Conservation (phyloP, 1,284 basidiomycete species). For the Boletus sp. region DNA sequence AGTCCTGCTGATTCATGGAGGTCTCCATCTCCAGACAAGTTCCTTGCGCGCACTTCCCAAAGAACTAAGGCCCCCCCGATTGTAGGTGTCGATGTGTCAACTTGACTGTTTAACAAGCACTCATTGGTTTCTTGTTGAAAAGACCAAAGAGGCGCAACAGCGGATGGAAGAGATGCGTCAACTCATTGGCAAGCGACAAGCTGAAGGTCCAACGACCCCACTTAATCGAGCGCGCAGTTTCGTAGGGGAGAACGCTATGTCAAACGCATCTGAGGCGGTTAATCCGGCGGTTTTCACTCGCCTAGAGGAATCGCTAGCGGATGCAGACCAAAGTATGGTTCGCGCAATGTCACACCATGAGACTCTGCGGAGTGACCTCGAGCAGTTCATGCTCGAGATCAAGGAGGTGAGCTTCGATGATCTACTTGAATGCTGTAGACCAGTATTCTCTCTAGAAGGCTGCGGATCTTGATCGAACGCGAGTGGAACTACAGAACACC, state of each 20-base stretch:
- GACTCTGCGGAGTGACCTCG: slow-evolving; percentile 48
- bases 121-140: slow-evolving; percentile 29
- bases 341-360: slow-evolving; percentile 55
- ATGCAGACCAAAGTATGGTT: slow-evolving; percentile 56
- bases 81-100: slow-evolving; percentile 35
- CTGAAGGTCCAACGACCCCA: slow-evolving; percentile 43
- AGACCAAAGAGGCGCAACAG: slow-evolving; percentile 71
- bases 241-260: slow-evolving; percentile 23
- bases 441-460: slow-evolving; percentile 42
- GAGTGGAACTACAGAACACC: slow-evolving; percentile 62
- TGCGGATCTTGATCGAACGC: slow-evolving; percentile 57
- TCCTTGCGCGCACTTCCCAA: slow-evolving; percentile 43
- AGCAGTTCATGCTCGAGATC: slow-evolving; percentile 47
- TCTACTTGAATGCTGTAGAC: not conserved
- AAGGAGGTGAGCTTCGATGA: slow-evolving; percentile 48
- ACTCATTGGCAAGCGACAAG: slow-evolving; percentile 60
- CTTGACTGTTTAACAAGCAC: slow-evolving; percentile 4
- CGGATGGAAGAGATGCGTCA: slow-evolving; percentile 77
- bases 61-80: slow-evolving; percentile 37
- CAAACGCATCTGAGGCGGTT: slow-evolving; percentile 25
- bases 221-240: slow-evolving; percentile 42
- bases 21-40: slow-evolving; percentile 58
- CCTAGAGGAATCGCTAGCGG: slow-evolving; percentile 53
- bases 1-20: slow-evolving; percentile 38
- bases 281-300: slow-evolving; percentile 30